Conservation (phyloP, 352 stramenopile genomes). For the Globisporangium barbulae region DNA sequence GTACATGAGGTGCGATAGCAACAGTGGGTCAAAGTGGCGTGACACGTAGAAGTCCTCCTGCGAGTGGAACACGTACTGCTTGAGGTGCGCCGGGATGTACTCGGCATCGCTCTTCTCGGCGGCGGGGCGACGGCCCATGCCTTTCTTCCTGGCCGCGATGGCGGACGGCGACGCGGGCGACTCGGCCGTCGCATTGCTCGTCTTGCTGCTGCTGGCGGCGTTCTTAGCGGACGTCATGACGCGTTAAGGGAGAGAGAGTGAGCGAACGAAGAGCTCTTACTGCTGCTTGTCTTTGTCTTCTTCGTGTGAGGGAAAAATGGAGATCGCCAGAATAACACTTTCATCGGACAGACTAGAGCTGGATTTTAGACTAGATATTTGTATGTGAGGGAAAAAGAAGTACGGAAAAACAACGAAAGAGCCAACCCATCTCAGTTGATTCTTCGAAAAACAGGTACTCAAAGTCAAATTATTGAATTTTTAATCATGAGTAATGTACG, state of each 20-base stretch:
- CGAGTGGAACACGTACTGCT: conserved; percentile 85
- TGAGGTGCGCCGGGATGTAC: conserved; percentile 87
- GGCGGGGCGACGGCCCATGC: background rate
- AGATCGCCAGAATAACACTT: no score
- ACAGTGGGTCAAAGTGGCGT: conserved; percentile 81
- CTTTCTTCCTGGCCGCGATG: conserved; percentile 9
- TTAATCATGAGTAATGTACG: no score
- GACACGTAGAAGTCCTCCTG: conserved; percentile 94
- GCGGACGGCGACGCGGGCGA: conserved; percentile 9
- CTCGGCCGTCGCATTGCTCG: background rate
- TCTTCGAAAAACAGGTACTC: no score
- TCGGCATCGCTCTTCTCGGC: conserved; percentile 50
- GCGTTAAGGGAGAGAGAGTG: background rate
- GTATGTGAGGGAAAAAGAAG: background rate
- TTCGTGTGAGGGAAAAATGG: background rate
- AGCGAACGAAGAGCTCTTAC: background rate
- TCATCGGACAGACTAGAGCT: background rate
- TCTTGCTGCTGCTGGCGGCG: conserved; percentile 1
- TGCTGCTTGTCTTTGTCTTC: conserved; percentile 7
- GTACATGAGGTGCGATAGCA: conserved; percentile 91
- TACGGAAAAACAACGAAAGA: background rate
- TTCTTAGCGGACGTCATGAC: conserved; percentile 7
- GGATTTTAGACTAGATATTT: background rate
- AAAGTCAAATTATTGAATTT: no score
- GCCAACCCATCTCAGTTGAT: background rate